Evolutionary conservation across 78 protist species (phyloP).

Genomic region (Dictyostelium firmibasis): DNA sequence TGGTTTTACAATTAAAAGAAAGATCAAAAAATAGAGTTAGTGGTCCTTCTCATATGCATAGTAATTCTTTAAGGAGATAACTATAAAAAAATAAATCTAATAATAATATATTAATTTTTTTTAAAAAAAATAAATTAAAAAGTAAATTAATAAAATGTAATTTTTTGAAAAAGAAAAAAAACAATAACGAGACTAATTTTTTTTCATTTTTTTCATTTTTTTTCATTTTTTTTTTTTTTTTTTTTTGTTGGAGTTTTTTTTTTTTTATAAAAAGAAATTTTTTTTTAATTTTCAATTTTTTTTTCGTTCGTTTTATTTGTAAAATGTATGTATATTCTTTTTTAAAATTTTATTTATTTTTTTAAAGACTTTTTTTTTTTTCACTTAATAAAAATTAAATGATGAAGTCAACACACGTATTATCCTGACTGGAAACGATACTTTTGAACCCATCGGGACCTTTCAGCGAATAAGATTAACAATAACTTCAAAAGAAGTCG

Average conservation of each 20-base stretch:
- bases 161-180: background rate
- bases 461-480: background rate
- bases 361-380: background rate
- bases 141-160: no score
- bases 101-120: background rate
- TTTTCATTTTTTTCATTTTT: background rate
- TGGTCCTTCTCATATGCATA: constrained; percentile 22
- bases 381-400: background rate
- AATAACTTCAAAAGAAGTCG: constrained; percentile 4
- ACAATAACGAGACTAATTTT: background rate
- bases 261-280: background rate
- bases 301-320: background rate
- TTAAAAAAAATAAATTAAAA: no score
- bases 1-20: constrained; percentile 58
- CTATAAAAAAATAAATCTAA: background rate
- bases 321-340: background rate
- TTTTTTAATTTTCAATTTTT: background rate
- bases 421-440: no score
- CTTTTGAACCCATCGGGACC: constrained; percentile 21
- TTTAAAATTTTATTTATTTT: background rate
- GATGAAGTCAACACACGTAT: background rate
- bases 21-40: constrained; percentile 64
- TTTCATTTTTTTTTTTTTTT: background rate
- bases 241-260: background rate
- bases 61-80: background rate